These are phyloP conservation scores for Halenospora varia DNA, from an alignment of 495 filamentous ascomycete species.

Conservation along the genomic window DNA sequence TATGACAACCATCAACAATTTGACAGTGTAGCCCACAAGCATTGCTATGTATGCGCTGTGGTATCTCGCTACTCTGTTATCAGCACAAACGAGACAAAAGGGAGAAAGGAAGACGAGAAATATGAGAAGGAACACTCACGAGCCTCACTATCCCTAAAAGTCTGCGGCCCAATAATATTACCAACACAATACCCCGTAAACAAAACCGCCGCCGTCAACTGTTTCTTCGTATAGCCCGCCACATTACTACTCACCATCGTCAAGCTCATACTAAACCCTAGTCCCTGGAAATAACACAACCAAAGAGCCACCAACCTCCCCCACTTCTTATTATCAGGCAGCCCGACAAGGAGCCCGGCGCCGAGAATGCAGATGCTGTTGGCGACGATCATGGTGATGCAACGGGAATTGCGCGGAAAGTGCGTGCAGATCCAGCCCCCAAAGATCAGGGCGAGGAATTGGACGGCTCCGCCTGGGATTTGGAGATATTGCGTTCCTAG, in stretches of 20 bases:
- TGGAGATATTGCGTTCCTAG: constrained; percentile 21
- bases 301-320: constrained; percentile 33
- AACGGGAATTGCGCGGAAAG: constrained; percentile 19
- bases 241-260: constrained; percentile 24
- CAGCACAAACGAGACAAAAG: constrained; percentile 21
- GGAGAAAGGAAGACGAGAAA: constrained; percentile 29
- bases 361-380: constrained; percentile 22
- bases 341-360: constrained; percentile 15
- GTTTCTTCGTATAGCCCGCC: constrained; percentile 25
- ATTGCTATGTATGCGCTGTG: constrained; percentile 23
- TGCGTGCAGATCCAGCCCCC: constrained; percentile 51
- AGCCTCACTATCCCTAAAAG: constrained; percentile 16
- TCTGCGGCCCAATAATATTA: constrained; percentile 23
- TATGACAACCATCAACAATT: constrained; percentile 55
- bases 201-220: constrained; percentile 16
- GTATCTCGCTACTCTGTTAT: constrained; percentile 10
- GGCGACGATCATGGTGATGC: constrained; percentile 16
- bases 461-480: constrained; percentile 37
- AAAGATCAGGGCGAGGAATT: constrained; percentile 48
- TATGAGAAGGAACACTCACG: constrained; percentile 49
- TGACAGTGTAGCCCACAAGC: constrained; percentile 35
- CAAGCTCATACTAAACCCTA: constrained; percentile 43
- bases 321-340: constrained; percentile 21
- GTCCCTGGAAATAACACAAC: constrained; percentile 22
- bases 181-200: constrained; percentile 25